Base-by-base conservation (phyloP, 75 land plant species). In the Larix kaempferi region DNA sequence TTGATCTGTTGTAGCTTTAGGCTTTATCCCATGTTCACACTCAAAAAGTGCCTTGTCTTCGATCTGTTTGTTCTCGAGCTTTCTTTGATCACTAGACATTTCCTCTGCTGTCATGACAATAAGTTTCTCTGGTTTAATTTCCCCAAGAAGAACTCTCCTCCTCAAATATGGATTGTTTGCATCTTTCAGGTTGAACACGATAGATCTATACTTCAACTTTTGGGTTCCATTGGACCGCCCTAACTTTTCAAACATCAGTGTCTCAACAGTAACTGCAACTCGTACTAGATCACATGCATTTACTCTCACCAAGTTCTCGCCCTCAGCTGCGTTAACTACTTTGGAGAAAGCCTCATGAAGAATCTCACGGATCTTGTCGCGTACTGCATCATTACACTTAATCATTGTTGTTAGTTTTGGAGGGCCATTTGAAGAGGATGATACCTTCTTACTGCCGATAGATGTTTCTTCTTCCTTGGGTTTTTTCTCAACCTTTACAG, bases 161-260 rank as follows among this genome's bases (percentile, higher is more conserved):
- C 98, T 57, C 22, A 95, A 82, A 71, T 95, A 96, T n/a, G 92
- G 96, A 73, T 95, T 95, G 27, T 93, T 95, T 29, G 80, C 69
- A 74, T 92, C 98, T 58, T 85, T 88, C 16, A 93, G 76, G 60
- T 95, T 95, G 86, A 95, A 95, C 86, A 95, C 84, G 57, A 95
- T 87, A 27, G 96, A 93, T 65, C 98, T 86, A 77, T 95, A 95
- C 59, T 95, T 95, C 13, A 76, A 19, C 75, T 91, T 95, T 21
- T 93, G 86, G 35, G 82, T 75, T 15, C 91, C 94, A 73, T 82
- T n/a, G n/a, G n/a, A n/a, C n/a, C n/a, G n/a, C n/a, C n/a, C n/a
- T n/a, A n/a, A n/a, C n/a, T n/a, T n/a, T 37, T 86, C 85, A 82
- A 91, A 95, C 89, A 95, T 81, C 5, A 66, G 85, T 33, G 85